Evolutionary conservation across 352 stramenopile species (phyloP).

Genomic region (Phytophthora vignae): DNA sequence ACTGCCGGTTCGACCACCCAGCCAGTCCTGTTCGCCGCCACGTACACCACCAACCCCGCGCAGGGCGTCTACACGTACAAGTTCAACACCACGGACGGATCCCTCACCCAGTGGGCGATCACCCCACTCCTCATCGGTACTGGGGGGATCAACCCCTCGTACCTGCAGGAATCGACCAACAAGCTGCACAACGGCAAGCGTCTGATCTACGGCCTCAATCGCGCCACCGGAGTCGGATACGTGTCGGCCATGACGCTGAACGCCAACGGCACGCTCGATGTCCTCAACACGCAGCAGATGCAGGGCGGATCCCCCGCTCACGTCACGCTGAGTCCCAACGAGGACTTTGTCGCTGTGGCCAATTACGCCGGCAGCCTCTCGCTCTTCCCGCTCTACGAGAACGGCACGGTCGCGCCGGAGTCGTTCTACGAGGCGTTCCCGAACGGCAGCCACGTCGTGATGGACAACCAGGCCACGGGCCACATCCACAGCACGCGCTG

Average conservation of each 20-base stretch:
- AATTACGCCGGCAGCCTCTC: conserved; percentile 66
- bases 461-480: conserved; percentile 39
- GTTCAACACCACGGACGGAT: conserved; percentile 43
- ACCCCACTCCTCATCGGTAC: conserved; percentile 33
- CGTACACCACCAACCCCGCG: conserved; percentile 54
- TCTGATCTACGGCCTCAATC: conserved; percentile 57
- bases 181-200: conserved; percentile 21
- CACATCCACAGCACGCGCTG: conserved; percentile 70
- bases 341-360: conserved; percentile 55
- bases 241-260: conserved; percentile 46
- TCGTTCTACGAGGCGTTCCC: conserved; percentile 49
- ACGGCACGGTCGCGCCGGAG: conserved; percentile 43
- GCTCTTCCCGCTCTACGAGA: conserved; percentile 48
- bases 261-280: conserved; percentile 33
- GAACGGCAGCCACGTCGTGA: conserved; percentile 38
- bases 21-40: conserved; percentile 50
- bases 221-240: conserved; percentile 43
- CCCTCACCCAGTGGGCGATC: conserved; percentile 38
- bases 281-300: conserved; percentile 55
- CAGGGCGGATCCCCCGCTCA: conserved; percentile 48
- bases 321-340: conserved; percentile 47
- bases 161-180: conserved; percentile 40
- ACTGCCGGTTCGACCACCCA: neutral
- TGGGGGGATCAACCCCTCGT: conserved; percentile 60
- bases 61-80: conserved; percentile 58